These are phyloP conservation scores for Eutrema japonicum DNA, from an alignment of 345 rosid species.

Conservation along the genomic window DNA sequence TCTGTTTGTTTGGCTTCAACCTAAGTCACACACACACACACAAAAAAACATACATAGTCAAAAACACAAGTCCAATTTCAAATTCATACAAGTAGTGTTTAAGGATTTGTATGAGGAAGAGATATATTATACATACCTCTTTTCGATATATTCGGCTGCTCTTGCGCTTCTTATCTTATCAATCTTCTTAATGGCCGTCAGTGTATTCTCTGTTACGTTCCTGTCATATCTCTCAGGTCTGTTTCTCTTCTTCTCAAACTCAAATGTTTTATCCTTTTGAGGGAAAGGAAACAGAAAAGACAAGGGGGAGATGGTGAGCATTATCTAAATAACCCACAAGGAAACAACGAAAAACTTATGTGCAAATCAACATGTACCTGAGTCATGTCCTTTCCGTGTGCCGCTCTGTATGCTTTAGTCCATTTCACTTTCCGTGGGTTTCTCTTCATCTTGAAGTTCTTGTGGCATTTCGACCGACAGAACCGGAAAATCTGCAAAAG, in stretches of 20 bases:
- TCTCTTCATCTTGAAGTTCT: slow-evolving; percentile 98
- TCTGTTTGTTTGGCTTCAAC: slow-evolving; percentile 56
- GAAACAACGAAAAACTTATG: no score
- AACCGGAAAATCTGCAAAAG: slow-evolving; percentile 74
- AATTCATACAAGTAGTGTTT: no score
- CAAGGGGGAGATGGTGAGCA: neutral
- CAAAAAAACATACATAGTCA: neutral
- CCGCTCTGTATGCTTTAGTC: slow-evolving; percentile 88
- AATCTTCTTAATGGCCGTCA: slow-evolving; percentile 89
- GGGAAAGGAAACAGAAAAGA: slow-evolving; percentile 23
- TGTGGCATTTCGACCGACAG: slow-evolving; percentile 89
- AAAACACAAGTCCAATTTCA: neutral
- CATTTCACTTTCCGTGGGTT: slow-evolving; percentile 96
- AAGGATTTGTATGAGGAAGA: neutral
- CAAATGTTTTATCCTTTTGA: slow-evolving; percentile 83
- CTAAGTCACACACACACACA: slow-evolving; percentile 48
- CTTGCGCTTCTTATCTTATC: slow-evolving; percentile 68
- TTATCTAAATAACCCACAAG: no score
- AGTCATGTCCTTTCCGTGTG: slow-evolving; percentile 95
- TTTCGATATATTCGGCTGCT: slow-evolving; percentile 52
- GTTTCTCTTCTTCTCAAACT: slow-evolving; percentile 94
- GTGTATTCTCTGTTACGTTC: slow-evolving; percentile 67
- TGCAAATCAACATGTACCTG: slow-evolving; percentile 52
- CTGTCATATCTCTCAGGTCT: slow-evolving; percentile 97
- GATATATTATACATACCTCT: slow-evolving; percentile 50